phyloP scores from a whole-genome alignment of 371 early-diverging fungal genomes.

The Basidiobolus meristosporus region DNA sequence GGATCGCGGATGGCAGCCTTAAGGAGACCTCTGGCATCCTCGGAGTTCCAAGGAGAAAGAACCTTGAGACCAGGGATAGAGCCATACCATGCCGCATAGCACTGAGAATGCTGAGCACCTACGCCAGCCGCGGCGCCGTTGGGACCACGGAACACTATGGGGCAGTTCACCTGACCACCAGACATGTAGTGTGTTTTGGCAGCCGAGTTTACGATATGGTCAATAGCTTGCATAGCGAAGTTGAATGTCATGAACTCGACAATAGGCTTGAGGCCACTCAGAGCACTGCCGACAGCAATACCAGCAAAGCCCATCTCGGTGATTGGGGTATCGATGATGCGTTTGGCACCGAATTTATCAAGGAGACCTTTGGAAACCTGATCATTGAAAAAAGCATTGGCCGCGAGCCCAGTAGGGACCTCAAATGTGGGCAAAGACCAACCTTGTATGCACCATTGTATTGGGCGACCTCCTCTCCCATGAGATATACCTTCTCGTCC shows the following conservation, averaged over 20 bases:
- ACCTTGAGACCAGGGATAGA: constrained; percentile 97
- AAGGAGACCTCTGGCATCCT: constrained; percentile 94
- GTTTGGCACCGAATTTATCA: constrained; percentile 92
- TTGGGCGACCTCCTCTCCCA: constrained; percentile 97
- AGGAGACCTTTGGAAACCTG: constrained; percentile 94
- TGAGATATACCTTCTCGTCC: constrained; percentile 82
- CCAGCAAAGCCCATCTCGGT: constrained; percentile 99
- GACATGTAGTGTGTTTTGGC: constrained; percentile 99
- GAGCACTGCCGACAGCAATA: constrained; percentile 93
- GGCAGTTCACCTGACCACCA: constrained; percentile 74
- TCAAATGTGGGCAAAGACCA: too few relatives aligned
- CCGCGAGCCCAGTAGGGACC: too few relatives aligned
- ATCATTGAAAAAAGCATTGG: not conserved
- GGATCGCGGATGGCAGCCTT: constrained; percentile 94
- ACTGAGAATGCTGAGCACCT: constrained; percentile 99
- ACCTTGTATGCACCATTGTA: constrained; percentile 99
- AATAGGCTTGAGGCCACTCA: constrained; percentile 91
- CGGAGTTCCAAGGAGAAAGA: constrained; percentile 93
- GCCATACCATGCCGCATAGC: constrained; percentile 97
- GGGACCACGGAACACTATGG: constrained; percentile 99
- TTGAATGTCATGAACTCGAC: constrained; percentile 99
- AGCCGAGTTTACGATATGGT: constrained; percentile 98
- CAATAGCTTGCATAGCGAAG: constrained; percentile 99
- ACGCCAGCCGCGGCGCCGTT: constrained; percentile 98
- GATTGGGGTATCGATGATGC: constrained; percentile 98